These are phyloP conservation scores for Pleurotus giganteus DNA, from an alignment of 768 basidiomycete species.

Conservation along the genomic window DNA sequence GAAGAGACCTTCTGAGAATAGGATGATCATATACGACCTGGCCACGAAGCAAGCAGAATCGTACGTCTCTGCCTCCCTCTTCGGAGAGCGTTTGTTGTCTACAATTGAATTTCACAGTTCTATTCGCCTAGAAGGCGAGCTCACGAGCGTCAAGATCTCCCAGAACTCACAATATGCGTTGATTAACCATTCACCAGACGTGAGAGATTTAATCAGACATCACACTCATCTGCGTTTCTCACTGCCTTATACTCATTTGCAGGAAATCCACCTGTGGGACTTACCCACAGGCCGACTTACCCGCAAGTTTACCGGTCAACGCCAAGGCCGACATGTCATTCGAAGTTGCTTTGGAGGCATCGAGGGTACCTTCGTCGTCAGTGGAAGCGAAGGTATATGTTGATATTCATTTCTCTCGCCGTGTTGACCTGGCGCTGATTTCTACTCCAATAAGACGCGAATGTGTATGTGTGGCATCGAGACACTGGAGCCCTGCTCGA, in stretches of 20 bases:
- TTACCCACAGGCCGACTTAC: constrained; percentile 65
- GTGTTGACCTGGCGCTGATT: background rate
- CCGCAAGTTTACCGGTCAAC: constrained; percentile 84
- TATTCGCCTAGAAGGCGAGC: constrained; percentile 68
- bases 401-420: constrained; percentile 7
- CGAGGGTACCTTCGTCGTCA: constrained; percentile 84
- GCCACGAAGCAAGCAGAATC: constrained; percentile 61
- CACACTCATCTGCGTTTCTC: constrained; percentile 12
- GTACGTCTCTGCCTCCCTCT: constrained; percentile 43
- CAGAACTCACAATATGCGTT: constrained; percentile 84
- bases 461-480: constrained; percentile 95
- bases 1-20: constrained; percentile 44
- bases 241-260: constrained; percentile 16
- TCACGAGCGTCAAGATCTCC: constrained; percentile 87
- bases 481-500: constrained; percentile 84
- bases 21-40: constrained; percentile 78
- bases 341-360: constrained; percentile 93
- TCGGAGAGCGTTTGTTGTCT: background rate
- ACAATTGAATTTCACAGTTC: constrained; percentile 39
- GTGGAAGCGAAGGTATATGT: constrained; percentile 93
- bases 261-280: constrained; percentile 93
- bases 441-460: constrained; percentile 59
- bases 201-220: constrained; percentile 38
- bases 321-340: constrained; percentile 81
- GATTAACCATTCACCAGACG: constrained; percentile 85